Evolutionary conservation across 148 eudicot genomes (phyloP).

Genomic region (Oxyria digyna): DNA sequence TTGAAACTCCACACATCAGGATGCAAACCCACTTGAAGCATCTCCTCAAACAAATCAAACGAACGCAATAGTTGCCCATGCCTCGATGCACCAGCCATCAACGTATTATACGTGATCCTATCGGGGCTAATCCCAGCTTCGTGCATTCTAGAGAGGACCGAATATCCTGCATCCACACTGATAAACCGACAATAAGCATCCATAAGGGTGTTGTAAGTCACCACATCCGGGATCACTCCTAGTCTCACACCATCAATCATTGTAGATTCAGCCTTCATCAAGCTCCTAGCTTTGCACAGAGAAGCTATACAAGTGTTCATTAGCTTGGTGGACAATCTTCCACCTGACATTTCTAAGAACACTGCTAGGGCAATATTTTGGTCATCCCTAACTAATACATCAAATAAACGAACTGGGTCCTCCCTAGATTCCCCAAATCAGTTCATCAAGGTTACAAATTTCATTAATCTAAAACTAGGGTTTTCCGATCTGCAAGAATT

Average conservation of each 20-base stretch:
- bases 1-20: conserved; percentile 85
- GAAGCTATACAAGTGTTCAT: conserved; percentile 69
- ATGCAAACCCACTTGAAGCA: conserved; percentile 46
- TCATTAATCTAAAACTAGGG: no score
- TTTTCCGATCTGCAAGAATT: no score
- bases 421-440: no score
- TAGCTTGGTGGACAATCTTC: conserved; percentile 54
- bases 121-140: conserved; percentile 76
- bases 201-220: conserved; percentile 78
- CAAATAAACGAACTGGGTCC: no score
- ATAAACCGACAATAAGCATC: conserved; percentile 70
- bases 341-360: conserved; percentile 7
- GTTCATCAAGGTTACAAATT: no score
- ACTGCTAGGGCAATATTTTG: background rate
- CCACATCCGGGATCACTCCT: conserved; percentile 76
- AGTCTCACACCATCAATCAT: conserved; percentile 71
- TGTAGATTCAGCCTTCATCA: conserved; percentile 71
- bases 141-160: conserved; percentile 55
- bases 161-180: conserved; percentile 59
- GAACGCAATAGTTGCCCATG: conserved; percentile 23
- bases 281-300: conserved; percentile 45
- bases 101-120: conserved; percentile 61
- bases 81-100: conserved; percentile 68
- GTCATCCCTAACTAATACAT: background rate
- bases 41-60: conserved; percentile 65